Conservation (phyloP, 2,329 filamentous ascomycete genomes). For the Xylaria sp. region DNA sequence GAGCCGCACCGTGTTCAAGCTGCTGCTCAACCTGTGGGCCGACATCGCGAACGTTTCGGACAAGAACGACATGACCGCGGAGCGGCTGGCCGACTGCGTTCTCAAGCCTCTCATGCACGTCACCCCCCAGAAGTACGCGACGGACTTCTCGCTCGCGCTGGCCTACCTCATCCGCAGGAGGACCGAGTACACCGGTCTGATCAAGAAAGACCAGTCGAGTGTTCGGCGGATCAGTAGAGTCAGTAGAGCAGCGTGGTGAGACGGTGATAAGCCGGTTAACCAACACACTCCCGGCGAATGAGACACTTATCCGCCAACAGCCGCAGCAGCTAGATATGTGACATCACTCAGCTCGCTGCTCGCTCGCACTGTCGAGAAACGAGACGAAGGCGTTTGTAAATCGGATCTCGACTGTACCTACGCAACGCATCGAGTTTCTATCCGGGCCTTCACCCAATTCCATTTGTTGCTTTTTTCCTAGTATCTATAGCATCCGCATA, state of each 20-base stretch:
- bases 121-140: conserved; percentile 37
- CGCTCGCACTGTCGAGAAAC: neutral
- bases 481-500: neutral
- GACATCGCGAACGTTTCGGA: conserved; percentile 44
- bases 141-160: conserved; percentile 47
- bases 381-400: neutral
- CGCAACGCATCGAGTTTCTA: neutral
- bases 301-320: neutral
- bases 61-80: conserved; percentile 48
- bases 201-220: conserved; percentile 37
- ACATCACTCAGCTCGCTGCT: neutral
- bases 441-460: neutral
- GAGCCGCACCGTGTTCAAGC: conserved; percentile 43
- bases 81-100: conserved; percentile 43
- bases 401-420: no score
- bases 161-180: conserved; percentile 49
- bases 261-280: neutral
- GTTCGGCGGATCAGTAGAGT: conserved; percentile 33
- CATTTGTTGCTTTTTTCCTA: neutral
- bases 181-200: conserved; percentile 43
- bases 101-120: conserved; percentile 46
- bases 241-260: conserved; percentile 32
- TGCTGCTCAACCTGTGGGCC: conserved; percentile 49
- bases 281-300: neutral
- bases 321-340: neutral